A percentile compares a stretch with the other conserved stretches of the same genome.
These are phyloP conservation scores for Aspergillus sp. DNA, from an alignment of 2,329 filamentous ascomycete genomes.

Conservation along the genomic window DNA sequence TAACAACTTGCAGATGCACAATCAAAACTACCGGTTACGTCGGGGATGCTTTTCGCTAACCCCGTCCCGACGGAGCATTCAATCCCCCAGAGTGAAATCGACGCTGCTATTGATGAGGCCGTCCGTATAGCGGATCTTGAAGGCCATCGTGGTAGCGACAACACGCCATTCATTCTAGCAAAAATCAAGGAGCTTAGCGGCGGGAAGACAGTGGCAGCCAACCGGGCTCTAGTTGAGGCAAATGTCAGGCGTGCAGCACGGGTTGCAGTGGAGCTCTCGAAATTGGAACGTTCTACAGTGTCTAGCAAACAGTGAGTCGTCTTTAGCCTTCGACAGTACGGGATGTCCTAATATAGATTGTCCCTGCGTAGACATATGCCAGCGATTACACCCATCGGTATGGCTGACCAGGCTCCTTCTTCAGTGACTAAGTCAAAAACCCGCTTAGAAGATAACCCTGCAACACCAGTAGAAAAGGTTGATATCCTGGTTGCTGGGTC, in stretches of 20 bases:
- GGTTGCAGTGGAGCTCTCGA: constrained; percentile 62
- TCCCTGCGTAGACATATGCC: constrained; percentile 38
- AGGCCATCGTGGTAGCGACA: constrained; percentile 70
- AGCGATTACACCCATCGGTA: constrained; percentile 26
- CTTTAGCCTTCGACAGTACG: constrained; percentile 20
- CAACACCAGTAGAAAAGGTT: constrained; percentile 33
- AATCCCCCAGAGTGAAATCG: constrained; percentile 71
- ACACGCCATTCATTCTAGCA: constrained; percentile 79
- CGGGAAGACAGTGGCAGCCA: constrained; percentile 70
- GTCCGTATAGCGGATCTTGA: constrained; percentile 63
- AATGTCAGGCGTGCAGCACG: constrained; percentile 66
- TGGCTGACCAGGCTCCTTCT: constrained; percentile 22
- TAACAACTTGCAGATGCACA: constrained; percentile 60
- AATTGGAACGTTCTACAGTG: constrained; percentile 47
- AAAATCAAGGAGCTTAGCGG: constrained; percentile 78
- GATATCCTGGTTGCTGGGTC: constrained; percentile 89
- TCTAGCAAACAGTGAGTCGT: constrained; percentile 40
- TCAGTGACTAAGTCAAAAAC: constrained; percentile 18
- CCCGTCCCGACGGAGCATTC: constrained; percentile 72
- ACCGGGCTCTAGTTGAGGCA: constrained; percentile 66
- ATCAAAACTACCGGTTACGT: constrained; percentile 67
- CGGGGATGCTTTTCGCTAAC: constrained; percentile 85
- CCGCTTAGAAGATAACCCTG: constrained; percentile 8
- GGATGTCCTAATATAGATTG: constrained; percentile 35
- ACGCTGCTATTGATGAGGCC: constrained; percentile 66